These are phyloP conservation scores for Neocucurbitaria cava DNA, from an alignment of 2,329 filamentous ascomycete species.

Conservation along the genomic window DNA sequence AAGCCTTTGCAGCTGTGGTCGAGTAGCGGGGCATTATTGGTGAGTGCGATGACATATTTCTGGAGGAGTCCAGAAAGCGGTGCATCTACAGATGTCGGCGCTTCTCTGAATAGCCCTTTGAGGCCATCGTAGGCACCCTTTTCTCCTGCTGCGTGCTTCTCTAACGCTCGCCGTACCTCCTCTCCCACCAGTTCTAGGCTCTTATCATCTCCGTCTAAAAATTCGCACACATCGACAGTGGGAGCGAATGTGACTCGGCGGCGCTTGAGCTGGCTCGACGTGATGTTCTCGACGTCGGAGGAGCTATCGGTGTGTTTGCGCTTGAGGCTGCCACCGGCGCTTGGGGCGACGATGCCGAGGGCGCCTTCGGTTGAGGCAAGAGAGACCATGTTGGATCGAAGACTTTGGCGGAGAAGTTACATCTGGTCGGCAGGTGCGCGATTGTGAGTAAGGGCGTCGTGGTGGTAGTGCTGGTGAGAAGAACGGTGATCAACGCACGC, in stretches of 20 bases:
- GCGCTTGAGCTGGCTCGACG: constrained; percentile 50
- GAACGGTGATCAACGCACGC: constrained; percentile 18
- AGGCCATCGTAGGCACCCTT: constrained; percentile 64
- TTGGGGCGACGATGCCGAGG: constrained; percentile 36
- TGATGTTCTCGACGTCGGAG: constrained; percentile 42
- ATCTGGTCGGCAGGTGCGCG: constrained; percentile 26
- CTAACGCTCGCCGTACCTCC: constrained; percentile 65
- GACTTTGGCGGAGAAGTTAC: constrained; percentile 26
- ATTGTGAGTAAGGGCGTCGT: neutral
- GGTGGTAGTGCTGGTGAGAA: constrained; percentile 15
- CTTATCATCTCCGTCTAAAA: constrained; percentile 58
- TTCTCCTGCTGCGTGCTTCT: constrained; percentile 61
- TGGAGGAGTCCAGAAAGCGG: constrained; percentile 61
- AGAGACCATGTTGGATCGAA: constrained; percentile 45
- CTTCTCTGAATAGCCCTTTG: constrained; percentile 59
- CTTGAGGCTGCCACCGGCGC: constrained; percentile 45
- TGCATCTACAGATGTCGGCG: constrained; percentile 56
- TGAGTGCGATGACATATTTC: constrained; percentile 66
- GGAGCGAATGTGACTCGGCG: constrained; percentile 58
- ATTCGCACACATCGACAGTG: constrained; percentile 55
- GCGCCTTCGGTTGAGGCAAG: constrained; percentile 42
- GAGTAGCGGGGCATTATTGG: constrained; percentile 62
- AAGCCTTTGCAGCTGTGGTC: constrained; percentile 64
- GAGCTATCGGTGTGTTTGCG: constrained; percentile 43
- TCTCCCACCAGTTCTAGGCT: constrained; percentile 65